Percentiles rank a stretch among this genome's conserved stretches.
Conservation (phyloP, 1,284 basidiomycete species). For the Cutaneotrichosporon cavernicola region DNA sequence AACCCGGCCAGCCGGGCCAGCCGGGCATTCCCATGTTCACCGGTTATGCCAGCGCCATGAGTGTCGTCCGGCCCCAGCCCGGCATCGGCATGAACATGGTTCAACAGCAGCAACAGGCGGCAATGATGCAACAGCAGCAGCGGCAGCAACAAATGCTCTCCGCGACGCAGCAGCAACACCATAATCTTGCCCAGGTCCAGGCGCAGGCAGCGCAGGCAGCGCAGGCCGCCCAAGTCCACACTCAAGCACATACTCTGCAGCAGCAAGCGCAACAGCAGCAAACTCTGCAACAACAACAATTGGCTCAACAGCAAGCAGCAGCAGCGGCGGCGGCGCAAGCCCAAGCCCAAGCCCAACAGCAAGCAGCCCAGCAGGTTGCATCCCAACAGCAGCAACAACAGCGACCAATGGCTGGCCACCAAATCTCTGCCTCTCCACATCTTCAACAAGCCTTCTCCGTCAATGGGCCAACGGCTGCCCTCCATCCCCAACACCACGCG, state of each 20-base stretch:
- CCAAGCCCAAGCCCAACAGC: constrained; percentile 12
- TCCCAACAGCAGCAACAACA: constrained; percentile 5
- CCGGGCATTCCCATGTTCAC: constrained; percentile 32
- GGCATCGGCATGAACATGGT: constrained; percentile 24
- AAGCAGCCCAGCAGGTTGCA: constrained; percentile 12
- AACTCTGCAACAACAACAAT: constrained; percentile 13
- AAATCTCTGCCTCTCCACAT: constrained; percentile 43
- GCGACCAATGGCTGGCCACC: constrained; percentile 17
- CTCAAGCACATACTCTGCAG: constrained; percentile 24
- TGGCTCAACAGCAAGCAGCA: constrained; percentile 22
- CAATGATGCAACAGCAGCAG: constrained; percentile 14
- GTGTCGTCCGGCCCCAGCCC: constrained; percentile 25
- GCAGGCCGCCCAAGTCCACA: neutral
- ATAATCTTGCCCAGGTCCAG: constrained; percentile 20
- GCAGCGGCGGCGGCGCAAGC: constrained; percentile 11
- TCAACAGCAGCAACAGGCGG: constrained; percentile 17
- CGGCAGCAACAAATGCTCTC: constrained; percentile 22
- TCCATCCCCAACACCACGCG: constrained; percentile 24
- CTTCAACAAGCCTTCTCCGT: constrained; percentile 42
- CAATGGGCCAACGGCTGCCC: constrained; percentile 28
- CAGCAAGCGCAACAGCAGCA: constrained; percentile 32
- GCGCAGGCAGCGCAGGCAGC: constrained; percentile 29
- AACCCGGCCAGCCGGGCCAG: constrained; percentile 33
- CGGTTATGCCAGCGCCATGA: constrained; percentile 19
- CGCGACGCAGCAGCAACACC: constrained; percentile 21